Conservation (phyloP, 1,284 basidiomycete genomes). For the Ganoderma meredithae region DNA sequence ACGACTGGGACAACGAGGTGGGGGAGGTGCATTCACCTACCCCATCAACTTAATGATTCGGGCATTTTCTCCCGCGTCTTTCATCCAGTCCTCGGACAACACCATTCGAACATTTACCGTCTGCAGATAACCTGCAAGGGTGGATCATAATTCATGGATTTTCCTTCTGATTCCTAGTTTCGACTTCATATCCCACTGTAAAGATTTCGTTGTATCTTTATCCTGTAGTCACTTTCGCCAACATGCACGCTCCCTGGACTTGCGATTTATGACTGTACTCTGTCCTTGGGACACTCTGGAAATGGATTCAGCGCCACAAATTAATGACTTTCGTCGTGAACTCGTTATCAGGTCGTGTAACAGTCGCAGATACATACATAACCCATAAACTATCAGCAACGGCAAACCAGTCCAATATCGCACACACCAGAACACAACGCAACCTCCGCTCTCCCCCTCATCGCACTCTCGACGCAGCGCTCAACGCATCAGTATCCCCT, state of each 20-base stretch:
- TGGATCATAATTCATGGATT: not conserved
- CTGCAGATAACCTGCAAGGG: not conserved
- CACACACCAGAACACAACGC: not conserved
- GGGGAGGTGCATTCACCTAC: conserved; percentile 10
- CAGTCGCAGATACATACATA: conserved; percentile 1
- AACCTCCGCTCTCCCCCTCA: conserved; percentile 3
- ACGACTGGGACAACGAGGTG: conserved; percentile 29
- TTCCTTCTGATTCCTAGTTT: not conserved
- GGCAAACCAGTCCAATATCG: not conserved
- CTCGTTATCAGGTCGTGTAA: not conserved
- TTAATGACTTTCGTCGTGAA: not conserved
- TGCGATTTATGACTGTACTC: not conserved
- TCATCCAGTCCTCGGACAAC: not conserved
- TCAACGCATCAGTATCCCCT: conserved; percentile 50
- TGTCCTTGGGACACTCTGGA: not conserved
- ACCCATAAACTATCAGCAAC: conserved; percentile 9
- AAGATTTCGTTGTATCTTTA: conserved; percentile 1
- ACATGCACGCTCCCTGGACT: not conserved
- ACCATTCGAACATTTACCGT: too few relatives aligned
- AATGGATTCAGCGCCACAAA: not conserved
- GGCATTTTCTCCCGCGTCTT: not conserved
- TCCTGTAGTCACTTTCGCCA: not conserved
- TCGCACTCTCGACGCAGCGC: not conserved
- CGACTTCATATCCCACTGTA: not conserved
- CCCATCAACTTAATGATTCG: not conserved